phyloP scores from a whole-genome alignment of 495 filamentous ascomycete species.

The Aspergillus wentii region DNA sequence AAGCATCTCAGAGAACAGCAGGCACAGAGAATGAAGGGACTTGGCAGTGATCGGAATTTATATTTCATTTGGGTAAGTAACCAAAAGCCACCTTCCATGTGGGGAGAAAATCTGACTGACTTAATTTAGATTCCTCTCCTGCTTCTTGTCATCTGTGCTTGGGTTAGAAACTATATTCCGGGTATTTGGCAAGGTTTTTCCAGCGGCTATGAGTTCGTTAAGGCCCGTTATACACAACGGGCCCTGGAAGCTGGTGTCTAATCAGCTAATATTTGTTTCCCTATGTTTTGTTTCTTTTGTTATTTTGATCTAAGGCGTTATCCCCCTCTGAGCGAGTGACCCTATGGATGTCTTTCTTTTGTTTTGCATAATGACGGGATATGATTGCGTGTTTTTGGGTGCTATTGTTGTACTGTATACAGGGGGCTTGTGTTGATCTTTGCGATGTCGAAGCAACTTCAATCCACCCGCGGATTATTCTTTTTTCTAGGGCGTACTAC shows the following conservation, averaged over 20 bases:
- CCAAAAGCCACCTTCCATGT: constrained; percentile 4
- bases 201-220: constrained; percentile 40
- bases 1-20: constrained; percentile 67
- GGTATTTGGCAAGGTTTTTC: constrained; percentile 45
- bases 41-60: constrained; percentile 71
- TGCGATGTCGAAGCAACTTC: too few species aligned
- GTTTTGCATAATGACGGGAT: constrained; percentile 37
- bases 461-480: too few species aligned
- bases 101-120: constrained; percentile 14
- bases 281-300: constrained; percentile 12
- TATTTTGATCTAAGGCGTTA: constrained; percentile 21
- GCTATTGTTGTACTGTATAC: background rate
- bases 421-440: too few species aligned
- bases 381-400: constrained; percentile 25
- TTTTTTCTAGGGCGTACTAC: too few species aligned
- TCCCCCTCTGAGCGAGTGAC: constrained; percentile 17
- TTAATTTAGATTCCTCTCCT: constrained; percentile 41
- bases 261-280: constrained; percentile 6
- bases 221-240: constrained; percentile 37
- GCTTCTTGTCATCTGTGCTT: constrained; percentile 57
- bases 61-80: constrained; percentile 80
- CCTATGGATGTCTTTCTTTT: constrained; percentile 15
- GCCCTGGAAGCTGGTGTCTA: constrained; percentile 34
- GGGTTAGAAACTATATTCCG: constrained; percentile 57
- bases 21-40: constrained; percentile 67